Conservation (phyloP, 768 basidiomycete species). For the Boletus pseudopeckii region DNA sequence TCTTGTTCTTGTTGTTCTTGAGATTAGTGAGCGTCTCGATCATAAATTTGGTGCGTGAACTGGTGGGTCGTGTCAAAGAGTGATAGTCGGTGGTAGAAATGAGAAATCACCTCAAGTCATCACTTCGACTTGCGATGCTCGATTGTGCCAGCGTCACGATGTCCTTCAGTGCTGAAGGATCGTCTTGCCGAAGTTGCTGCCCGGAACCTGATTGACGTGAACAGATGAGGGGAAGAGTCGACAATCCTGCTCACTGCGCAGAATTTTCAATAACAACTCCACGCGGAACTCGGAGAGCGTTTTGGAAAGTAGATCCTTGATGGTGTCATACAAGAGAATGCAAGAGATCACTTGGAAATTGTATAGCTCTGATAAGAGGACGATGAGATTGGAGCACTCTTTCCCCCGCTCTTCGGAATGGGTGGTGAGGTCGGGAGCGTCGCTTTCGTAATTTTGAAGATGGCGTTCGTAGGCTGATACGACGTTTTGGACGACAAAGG, state of each 20-base stretch:
- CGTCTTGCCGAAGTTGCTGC: constrained; percentile 84
- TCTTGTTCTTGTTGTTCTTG: constrained; percentile 85
- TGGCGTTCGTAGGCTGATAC: constrained; percentile 65
- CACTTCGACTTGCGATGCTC: constrained; percentile 54
- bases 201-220: constrained; percentile 70
- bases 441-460: constrained; percentile 36
- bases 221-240: background rate
- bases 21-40: constrained; percentile 88
- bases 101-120: constrained; percentile 46
- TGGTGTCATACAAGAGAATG: constrained; percentile 85
- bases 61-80: constrained; percentile 29
- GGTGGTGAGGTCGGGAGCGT: constrained; percentile 8
- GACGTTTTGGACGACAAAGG: constrained; percentile 74
- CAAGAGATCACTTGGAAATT: constrained; percentile 94
- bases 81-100: background rate
- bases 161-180: constrained; percentile 88
- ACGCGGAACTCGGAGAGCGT: constrained; percentile 75
- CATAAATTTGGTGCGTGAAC: constrained; percentile 93
- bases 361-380: constrained; percentile 88
- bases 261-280: constrained; percentile 81
- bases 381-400: constrained; percentile 84
- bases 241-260: constrained; percentile 56
- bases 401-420: constrained; percentile 57
- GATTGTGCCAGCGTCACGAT: constrained; percentile 80
- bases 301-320: constrained; percentile 65